These are phyloP conservation scores for Bipolaris oryzae DNA, from an alignment of 2,329 filamentous ascomycete species.

Conservation along the genomic window DNA sequence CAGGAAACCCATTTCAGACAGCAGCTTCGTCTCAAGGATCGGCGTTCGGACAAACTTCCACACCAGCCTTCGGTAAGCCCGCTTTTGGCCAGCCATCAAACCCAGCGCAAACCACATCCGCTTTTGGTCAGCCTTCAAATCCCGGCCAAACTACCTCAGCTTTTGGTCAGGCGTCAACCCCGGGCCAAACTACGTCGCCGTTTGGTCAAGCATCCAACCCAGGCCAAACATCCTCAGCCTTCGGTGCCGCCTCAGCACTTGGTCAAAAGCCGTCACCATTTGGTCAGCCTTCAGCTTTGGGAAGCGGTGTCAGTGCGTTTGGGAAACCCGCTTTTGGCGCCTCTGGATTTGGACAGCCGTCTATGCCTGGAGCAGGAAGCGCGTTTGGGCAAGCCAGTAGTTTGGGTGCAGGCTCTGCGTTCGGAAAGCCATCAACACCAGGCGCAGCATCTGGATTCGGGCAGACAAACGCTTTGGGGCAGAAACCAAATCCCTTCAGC, in stretches of 20 bases:
- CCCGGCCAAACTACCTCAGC: constrained; percentile 26
- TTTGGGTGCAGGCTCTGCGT: constrained; percentile 32
- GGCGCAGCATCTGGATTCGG: constrained; percentile 42
- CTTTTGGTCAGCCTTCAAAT: constrained; percentile 7
- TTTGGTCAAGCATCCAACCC: constrained; percentile 50
- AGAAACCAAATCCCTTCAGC: constrained; percentile 48
- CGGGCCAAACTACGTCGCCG: constrained; percentile 20
- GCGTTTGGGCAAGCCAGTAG: constrained; percentile 30
- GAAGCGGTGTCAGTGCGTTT: constrained; percentile 42
- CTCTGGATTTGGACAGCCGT: constrained; percentile 50
- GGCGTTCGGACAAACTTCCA: constrained; percentile 47
- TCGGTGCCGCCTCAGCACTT: constrained; percentile 49
- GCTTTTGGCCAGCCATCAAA: constrained; percentile 51
- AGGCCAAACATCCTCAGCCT: constrained; percentile 31
- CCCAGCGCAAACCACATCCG: constrained; percentile 20
- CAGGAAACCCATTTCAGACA: constrained; percentile 14
- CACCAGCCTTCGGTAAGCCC: constrained; percentile 41
- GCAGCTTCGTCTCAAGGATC: constrained; percentile 29
- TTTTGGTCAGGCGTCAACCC: constrained; percentile 51
- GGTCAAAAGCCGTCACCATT: constrained; percentile 37
- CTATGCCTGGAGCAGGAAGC: constrained; percentile 32
- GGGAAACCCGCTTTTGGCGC: constrained; percentile 45
- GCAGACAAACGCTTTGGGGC: constrained; percentile 34
- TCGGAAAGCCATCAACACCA: constrained; percentile 44
- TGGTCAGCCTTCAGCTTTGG: constrained; percentile 39